Percentiles rank a stretch among this genome's conserved stretches.
phyloP scores from a whole-genome alignment of 441 rosid genomes.

The Eugenia klotzschiana region DNA sequence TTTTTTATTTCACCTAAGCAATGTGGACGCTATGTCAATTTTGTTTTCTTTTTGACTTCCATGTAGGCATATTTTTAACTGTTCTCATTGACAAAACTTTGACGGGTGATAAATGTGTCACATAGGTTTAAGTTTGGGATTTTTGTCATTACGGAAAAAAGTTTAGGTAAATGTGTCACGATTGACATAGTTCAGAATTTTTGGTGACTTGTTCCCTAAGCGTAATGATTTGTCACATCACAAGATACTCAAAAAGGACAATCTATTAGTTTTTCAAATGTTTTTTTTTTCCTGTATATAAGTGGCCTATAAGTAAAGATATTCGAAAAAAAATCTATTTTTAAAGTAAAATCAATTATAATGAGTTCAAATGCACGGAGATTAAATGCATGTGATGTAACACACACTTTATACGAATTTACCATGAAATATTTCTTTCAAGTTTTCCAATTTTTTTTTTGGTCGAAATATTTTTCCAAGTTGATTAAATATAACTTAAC shows the following conservation, averaged over 20 bases:
- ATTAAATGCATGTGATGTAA: background rate
- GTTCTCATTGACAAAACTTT: background rate
- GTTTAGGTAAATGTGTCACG: background rate
- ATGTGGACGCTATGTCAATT: background rate
- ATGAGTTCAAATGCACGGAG: background rate
- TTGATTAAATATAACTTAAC: background rate
- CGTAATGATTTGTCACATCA: background rate
- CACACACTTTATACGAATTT: background rate
- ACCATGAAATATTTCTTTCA: background rate
- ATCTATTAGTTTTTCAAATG: background rate
- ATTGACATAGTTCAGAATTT: rapidly evolving
- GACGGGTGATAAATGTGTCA: background rate
- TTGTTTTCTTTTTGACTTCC: background rate
- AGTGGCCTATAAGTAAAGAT: background rate
- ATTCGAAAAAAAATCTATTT: background rate
- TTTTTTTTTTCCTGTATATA: background rate
- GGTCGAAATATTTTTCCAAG: background rate
- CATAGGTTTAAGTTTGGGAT: background rate
- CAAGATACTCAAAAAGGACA: background rate
- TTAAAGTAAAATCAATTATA: background rate
- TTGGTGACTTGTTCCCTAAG: background rate
- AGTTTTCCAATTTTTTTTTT: background rate
- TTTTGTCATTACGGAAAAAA: background rate
- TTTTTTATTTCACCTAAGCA: background rate
- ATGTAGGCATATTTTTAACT: background rate